These are phyloP conservation scores for Scleromitrula shiraiana DNA, from an alignment of 2,329 filamentous ascomycete genomes.

Conservation along the genomic window DNA sequence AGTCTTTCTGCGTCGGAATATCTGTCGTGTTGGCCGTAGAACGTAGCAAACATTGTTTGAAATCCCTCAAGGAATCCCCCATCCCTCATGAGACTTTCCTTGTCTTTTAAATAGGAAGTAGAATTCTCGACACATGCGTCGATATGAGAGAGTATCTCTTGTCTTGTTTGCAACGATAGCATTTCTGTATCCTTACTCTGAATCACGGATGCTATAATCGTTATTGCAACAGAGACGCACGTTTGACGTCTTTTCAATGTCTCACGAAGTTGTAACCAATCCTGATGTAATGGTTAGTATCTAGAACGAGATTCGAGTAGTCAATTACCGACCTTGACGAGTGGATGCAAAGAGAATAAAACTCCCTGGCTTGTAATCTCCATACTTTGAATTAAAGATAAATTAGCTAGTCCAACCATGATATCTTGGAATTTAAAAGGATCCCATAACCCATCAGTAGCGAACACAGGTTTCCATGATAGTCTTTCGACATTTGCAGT, in stretches of 20 bases:
- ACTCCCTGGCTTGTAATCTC: neutral
- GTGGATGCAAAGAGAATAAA: conserved; percentile 19
- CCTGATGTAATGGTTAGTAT: neutral
- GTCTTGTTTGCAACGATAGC: neutral
- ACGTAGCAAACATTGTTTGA: conserved; percentile 3
- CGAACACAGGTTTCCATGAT: conserved; percentile 1
- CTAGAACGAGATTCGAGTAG: neutral
- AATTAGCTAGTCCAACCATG: conserved; percentile 12
- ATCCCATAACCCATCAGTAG: conserved; percentile 14
- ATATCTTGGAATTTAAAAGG: conserved; percentile 14
- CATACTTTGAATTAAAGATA: conserved; percentile 18
- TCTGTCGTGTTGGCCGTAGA: conserved; percentile 10
- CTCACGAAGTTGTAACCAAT: neutral
- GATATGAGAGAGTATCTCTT: neutral
- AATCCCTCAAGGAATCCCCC: neutral
- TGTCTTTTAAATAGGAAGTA: neutral
- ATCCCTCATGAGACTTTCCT: conserved; percentile 7
- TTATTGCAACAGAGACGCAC: neutral
- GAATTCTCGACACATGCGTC: conserved; percentile 6
- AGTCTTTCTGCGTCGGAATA: conserved; percentile 16
- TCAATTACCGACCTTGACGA: conserved; percentile 15
- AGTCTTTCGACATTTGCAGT: neutral
- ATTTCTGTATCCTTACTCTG: neutral
- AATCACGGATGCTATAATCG: neutral
- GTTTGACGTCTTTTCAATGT: neutral